These are phyloP conservation scores for Flagelloscypha sp. DNA, from an alignment of 768 basidiomycete species.

Conservation along the genomic window DNA sequence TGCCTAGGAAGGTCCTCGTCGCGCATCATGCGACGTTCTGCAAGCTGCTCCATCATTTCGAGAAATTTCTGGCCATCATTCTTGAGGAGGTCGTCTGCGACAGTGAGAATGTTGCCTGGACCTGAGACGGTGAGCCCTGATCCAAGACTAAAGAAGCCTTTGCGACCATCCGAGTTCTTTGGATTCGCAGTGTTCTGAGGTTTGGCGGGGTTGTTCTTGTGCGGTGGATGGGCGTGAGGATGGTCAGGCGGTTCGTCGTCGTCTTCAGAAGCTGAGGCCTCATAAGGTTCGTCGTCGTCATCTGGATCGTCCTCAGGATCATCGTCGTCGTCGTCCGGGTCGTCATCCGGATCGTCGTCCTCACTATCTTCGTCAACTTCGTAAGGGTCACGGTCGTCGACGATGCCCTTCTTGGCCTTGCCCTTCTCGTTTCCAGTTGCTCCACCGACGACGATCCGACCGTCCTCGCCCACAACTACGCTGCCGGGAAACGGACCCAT, in stretches of 20 bases:
- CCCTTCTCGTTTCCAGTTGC: constrained; percentile 24
- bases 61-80: constrained; percentile 98
- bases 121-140: constrained; percentile 71
- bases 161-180: too few species aligned
- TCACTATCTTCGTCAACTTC: too few species aligned
- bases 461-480: constrained; percentile 93
- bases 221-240: constrained; percentile 17
- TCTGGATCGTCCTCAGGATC: background rate
- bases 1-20: constrained; percentile 55
- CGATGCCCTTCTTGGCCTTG: too few species aligned
- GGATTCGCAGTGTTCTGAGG: constrained; percentile 12
- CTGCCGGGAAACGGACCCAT: constrained; percentile 98
- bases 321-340: constrained; percentile 7
- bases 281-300: background rate
- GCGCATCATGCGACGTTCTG: constrained; percentile 86
- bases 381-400: too few species aligned
- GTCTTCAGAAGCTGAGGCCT: constrained; percentile 10
- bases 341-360: constrained; percentile 24
- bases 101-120: constrained; percentile 92
- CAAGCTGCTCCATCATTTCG: constrained; percentile 99
- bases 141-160: constrained; percentile 74
- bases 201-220: constrained; percentile 8
- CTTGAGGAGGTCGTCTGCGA: constrained; percentile 96
- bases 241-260: constrained; percentile 10
- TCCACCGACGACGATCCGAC: constrained; percentile 62